These are phyloP conservation scores for Blastobotrys persicus DNA, from an alignment of 1,139 yeast genomes.

Conservation along the genomic window DNA sequence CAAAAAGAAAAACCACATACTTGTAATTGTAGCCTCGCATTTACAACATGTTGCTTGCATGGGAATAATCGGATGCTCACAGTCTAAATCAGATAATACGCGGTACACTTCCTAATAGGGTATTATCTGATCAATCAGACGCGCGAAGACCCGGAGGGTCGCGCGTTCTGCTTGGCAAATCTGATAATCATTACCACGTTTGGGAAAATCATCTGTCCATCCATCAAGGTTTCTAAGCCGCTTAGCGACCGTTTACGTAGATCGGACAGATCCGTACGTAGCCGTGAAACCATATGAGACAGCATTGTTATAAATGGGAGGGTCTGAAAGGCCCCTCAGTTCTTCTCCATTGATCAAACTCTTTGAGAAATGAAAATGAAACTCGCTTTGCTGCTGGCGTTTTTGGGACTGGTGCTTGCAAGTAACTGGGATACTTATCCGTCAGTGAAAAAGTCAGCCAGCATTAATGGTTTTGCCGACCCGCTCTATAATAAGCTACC, in stretches of 20 bases:
- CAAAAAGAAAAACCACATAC: background rate
- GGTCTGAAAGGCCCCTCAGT: no score
- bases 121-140: background rate
- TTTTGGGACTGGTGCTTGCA: constrained; percentile 12
- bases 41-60: background rate
- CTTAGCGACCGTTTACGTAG: background rate
- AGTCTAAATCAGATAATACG: background rate
- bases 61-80: background rate
- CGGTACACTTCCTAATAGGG: background rate
- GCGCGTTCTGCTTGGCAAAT: background rate
- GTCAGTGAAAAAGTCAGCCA: constrained; percentile 49
- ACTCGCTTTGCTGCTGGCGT: background rate
- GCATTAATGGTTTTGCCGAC: constrained; percentile 54
- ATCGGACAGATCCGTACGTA: background rate
- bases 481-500: constrained; percentile 45
- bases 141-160: no score
- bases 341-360: no score
- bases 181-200: background rate
- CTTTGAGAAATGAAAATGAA: background rate
- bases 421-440: constrained; percentile 48
- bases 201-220: background rate
- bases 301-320: background rate
- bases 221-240: background rate
- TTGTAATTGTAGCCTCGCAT: background rate
- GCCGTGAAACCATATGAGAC: background rate